Base-by-base conservation (phyloP, 768 basidiomycete species). In the Phylloporus scabripes region DNA sequence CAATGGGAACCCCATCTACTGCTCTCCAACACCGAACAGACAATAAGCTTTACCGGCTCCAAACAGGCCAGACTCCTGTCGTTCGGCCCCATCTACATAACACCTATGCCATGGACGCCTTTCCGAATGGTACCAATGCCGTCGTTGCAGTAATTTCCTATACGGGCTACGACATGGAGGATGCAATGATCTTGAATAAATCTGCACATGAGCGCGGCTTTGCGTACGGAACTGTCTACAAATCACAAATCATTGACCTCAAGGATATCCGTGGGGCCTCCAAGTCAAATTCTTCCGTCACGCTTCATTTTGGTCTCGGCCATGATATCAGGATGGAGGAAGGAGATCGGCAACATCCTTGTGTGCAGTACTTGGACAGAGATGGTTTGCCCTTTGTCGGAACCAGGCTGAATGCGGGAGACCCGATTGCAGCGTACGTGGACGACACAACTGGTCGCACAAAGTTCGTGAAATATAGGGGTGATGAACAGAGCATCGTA, bases 151-250 rank as follows among this genome's bases (percentile, higher is more conserved):
- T 99, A 62, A 98, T 99, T 60, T 99, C 96, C 1, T 99, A 99
- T 65, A 99, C 96, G 4, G 96, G 96, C 4, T 99, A 99, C 69
- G 96, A 99, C 67, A 99, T 99, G 96, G 96, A 99, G 72, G 96
- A 99, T 60, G 96, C 96, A 57, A 99, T 99, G 96, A 99, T 99
- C 58, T 73, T 99, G 45, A 99, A 99, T 70, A 99, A 99, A 71
- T 98, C 94, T 1, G 87, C 92, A 3, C 93, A 99, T 64, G 96
- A 99, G 70, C 86, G 96, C 28, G 96, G 96, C 0, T 99, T 99
- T 64, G 93, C 78, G 1, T 95, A 98, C 63, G 96, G 96, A 23
- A 91, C 93, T 1, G 82, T 99, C 28, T 98, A 97, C 76, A 98
- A 98, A 68, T 85, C 91, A 4, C 83, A 93, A 62, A 87, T 88